A percentile compares a stretch with the other conserved stretches of the same genome.
phyloP scores from a whole-genome alignment of 2,329 filamentous ascomycete genomes.

The Escovopsis sp. region DNA sequence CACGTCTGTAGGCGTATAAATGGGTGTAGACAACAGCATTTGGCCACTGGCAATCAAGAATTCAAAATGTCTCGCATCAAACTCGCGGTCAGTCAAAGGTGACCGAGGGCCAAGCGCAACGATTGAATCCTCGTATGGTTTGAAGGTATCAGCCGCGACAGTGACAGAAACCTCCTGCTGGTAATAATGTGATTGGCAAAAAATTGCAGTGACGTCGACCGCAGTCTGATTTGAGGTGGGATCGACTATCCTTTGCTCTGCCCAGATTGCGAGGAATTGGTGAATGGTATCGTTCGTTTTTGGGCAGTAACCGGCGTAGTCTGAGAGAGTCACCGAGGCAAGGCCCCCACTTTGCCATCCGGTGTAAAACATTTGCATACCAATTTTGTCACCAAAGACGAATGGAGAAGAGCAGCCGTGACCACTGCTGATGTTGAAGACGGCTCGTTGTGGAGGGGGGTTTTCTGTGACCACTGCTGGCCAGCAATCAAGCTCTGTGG shows the following conservation, averaged over 20 bases:
- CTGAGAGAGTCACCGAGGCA: neutral
- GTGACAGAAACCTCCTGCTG: constrained; percentile 13
- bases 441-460: neutral
- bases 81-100: constrained; percentile 11
- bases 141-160: neutral
- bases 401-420: too few relatives aligned
- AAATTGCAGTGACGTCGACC: constrained; percentile 23
- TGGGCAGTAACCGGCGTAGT: neutral
- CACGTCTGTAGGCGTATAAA: too few relatives aligned
- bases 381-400: neutral
- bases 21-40: neutral
- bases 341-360: neutral
- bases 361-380: too few relatives aligned
- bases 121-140: constrained; percentile 7
- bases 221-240: constrained; percentile 28
- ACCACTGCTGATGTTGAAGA: neutral
- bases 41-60: constrained; percentile 16
- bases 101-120: constrained; percentile 2
- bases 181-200: constrained; percentile 3
- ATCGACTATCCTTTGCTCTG: constrained; percentile 18
- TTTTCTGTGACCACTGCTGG: constrained; percentile 11
- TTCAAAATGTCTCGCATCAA: constrained; percentile 22
- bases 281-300: constrained; percentile 13
- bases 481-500: constrained; percentile 24
- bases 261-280: constrained; percentile 1